Evolutionary conservation across 257 asterid genomes (phyloP).

Genomic region (Solanum tarijense): DNA sequence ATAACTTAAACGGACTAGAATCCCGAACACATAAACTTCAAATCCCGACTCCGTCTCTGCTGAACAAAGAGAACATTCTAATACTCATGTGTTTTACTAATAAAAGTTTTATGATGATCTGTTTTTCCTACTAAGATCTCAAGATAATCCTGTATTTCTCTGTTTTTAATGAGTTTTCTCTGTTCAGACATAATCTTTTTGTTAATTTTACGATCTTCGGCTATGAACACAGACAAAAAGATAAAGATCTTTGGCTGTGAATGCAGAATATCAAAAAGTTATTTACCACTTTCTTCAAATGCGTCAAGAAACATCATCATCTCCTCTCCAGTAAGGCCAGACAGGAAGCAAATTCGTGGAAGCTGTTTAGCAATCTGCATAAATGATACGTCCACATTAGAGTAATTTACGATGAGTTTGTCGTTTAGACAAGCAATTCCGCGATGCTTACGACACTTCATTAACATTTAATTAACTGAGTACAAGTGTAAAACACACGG

Average conservation of each 20-base stretch:
- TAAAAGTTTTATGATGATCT: background rate
- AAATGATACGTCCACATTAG: background rate
- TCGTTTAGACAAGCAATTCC: background rate
- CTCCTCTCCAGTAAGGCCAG: constrained; percentile 97
- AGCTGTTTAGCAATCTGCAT: constrained; percentile 66
- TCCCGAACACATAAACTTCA: background rate
- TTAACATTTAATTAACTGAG: background rate
- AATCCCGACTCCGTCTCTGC: background rate
- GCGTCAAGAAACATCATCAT: constrained; percentile 96
- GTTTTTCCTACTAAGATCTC: background rate
- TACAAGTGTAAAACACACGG: background rate
- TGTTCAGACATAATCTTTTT: background rate
- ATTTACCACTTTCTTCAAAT: constrained; percentile 76
- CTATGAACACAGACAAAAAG: background rate
- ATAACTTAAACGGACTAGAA: background rate
- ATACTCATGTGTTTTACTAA: background rate
- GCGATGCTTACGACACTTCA: background rate
- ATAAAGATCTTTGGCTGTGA: background rate
- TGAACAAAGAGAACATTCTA: background rate
- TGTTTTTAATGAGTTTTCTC: background rate
- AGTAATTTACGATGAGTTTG: background rate
- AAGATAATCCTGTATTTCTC: background rate
- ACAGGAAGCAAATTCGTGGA: constrained; percentile 82
- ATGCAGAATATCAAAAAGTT: background rate
- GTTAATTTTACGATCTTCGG: background rate